Conservation (phyloP, 306 rosid species). For the Lathyrus oleraceus region DNA sequence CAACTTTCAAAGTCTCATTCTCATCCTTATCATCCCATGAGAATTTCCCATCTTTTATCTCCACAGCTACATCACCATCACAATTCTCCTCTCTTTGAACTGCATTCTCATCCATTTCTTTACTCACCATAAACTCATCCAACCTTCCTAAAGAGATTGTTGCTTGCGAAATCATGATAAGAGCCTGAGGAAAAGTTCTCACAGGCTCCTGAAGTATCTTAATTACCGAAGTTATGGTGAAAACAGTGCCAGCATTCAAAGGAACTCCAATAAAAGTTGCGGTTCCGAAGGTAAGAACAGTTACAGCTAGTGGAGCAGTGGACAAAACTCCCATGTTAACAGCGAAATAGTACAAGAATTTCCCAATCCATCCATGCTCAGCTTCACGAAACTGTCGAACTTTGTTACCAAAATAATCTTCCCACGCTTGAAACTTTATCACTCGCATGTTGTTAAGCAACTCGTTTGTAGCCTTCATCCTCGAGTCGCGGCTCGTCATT, state of each 20-base stretch:
- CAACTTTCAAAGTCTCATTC: slow-evolving; percentile 46
- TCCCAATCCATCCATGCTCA: slow-evolving; percentile 72
- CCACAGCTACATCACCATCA: slow-evolving; percentile 47
- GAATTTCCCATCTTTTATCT: slow-evolving; percentile 56
- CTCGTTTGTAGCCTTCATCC: slow-evolving; percentile 89
- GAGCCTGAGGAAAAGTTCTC: slow-evolving; percentile 76
- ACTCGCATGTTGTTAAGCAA: slow-evolving; percentile 80
- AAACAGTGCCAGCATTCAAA: slow-evolving; percentile 65
- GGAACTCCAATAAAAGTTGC: slow-evolving; percentile 58
- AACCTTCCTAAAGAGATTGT: slow-evolving; percentile 71
- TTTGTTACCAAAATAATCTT: slow-evolving; percentile 66
- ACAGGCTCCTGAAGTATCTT: slow-evolving; percentile 82
- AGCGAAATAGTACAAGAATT: slow-evolving; percentile 70
- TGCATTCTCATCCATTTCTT: slow-evolving; percentile 55
- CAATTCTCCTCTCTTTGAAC: slow-evolving; percentile 57
- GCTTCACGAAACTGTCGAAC: slow-evolving; percentile 55
- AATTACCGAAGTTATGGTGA: slow-evolving; percentile 71
- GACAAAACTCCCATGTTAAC: slow-evolving; percentile 50
- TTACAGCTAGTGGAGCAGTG: slow-evolving; percentile 52
- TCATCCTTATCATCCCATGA: slow-evolving; percentile 74
- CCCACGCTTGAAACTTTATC: slow-evolving; percentile 94
- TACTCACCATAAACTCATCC: slow-evolving; percentile 65
- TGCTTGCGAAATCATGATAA: slow-evolving; percentile 74
- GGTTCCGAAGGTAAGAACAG: slow-evolving; percentile 67
- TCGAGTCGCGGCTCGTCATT: slow-evolving; percentile 73